Evolutionary conservation across 768 basidiomycete genomes (phyloP).

Genomic region (Filobasidium floriforme): DNA sequence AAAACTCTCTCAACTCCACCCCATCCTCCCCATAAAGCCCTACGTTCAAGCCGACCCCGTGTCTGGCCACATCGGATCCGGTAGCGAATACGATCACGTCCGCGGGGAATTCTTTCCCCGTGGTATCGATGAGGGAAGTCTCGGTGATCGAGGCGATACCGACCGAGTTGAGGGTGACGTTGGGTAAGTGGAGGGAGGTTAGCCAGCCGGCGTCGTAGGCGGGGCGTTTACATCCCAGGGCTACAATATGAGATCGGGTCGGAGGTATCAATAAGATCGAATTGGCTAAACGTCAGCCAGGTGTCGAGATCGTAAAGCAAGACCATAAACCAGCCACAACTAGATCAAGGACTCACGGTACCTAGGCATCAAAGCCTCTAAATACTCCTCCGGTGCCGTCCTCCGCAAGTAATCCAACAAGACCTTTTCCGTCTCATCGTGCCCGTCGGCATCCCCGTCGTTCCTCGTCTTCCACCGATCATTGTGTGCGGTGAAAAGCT

Average conservation of each 20-base stretch:
- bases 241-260: not conserved
- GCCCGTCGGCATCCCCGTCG: not conserved
- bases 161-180: conserved; percentile 48
- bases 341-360: conserved; percentile 10
- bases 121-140: conserved; percentile 15
- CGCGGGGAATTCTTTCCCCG: conserved; percentile 18
- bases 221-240: conserved; percentile 47
- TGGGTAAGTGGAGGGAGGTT: conserved; percentile 51
- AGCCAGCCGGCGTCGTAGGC: conserved; percentile 59
- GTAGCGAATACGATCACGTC: conserved; percentile 10
- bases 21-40: conserved; percentile 11
- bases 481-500: conserved; percentile 1
- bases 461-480: conserved; percentile 13
- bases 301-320: too few relatives aligned
- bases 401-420: conserved; percentile 18
- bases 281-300: too few relatives aligned
- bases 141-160: conserved; percentile 22
- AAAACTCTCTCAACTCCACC: conserved; percentile 12
- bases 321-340: too few relatives aligned
- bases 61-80: conserved; percentile 12
- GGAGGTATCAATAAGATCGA: not conserved
- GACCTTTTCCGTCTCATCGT: not conserved
- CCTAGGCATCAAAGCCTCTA: conserved; percentile 26
- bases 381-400: conserved; percentile 52
- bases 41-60: conserved; percentile 19